Base-by-base conservation (phyloP, 257 asterid species). In the Primulina eburnea region DNA sequence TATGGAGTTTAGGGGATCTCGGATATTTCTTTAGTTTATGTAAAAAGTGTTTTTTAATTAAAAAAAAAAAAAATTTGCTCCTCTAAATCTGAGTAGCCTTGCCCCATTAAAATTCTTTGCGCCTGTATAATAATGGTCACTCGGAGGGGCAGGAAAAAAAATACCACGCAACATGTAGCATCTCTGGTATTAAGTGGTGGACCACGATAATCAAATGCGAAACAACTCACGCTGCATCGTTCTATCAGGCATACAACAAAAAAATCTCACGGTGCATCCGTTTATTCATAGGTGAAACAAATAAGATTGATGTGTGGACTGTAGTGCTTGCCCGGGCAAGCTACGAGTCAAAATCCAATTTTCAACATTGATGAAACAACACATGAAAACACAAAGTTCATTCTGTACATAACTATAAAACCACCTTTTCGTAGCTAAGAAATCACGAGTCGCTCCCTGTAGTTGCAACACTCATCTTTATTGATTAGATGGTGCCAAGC, bases 401-500 rank as follows among this genome's bases (percentile, higher is more conserved):
- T 4, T 47, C 14, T 47, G 55, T 47, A 47, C 55, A 14, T 47
- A 14, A 14, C 2, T 47, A 47, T 47, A 7, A 47, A 47, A 47
- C 55, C 1, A 47, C 55, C 55, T 0, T 47, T 43, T 47, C 18
- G 14, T 47, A 14, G 6, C 1, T 12, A 12, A 47, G 55, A 47
- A 47, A 47, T 12, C 55, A 47, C 5, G 18, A 47, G 6, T 3
- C 55, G 4, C 30, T 28, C 30, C 30, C 18, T 47, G 55, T 47
- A 47, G 18, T 1, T 12, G 55, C 18, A 3, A 47, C 3, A 47
- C 14, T 32, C 69, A 12, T 63, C 72, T 79, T 83, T 81, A 86
- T 56, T 62, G 87, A 76, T 73, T 82, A 24, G 96, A 81, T 38
- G 95, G 89, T 2, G 96, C 96, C 26, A 92, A 89, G 80, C 98